These are phyloP conservation scores for Extremus antarcticus DNA, from an alignment of 495 filamentous ascomycete genomes.

Conservation along the genomic window DNA sequence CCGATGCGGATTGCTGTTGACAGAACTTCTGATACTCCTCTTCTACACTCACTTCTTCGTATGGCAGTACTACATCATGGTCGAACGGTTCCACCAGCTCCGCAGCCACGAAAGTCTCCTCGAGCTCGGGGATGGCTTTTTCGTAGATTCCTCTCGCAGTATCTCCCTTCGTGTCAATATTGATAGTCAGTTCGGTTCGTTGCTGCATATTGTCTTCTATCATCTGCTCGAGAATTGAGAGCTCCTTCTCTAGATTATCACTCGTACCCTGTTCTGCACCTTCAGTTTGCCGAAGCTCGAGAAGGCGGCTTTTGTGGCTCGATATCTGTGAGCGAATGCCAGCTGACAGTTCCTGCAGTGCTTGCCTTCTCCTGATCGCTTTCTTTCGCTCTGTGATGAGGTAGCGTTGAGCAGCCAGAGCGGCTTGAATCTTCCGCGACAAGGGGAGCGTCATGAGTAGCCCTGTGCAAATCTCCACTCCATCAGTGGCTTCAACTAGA, in stretches of 20 bases:
- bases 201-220: background rate
- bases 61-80: background rate
- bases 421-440: background rate
- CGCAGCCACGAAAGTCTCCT: conserved; percentile 1
- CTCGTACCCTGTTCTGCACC: background rate
- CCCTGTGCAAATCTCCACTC: background rate
- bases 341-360: background rate
- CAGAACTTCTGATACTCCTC: background rate
- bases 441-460: conserved; percentile 2
- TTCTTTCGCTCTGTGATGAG: background rate
- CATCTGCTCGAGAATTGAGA: background rate
- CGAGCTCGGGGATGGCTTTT: background rate
- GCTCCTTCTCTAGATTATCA: background rate
- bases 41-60: background rate
- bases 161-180: background rate
- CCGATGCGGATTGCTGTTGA: background rate
- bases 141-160: background rate
- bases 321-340: background rate
- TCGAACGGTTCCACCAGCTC: background rate
- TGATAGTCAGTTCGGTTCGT: background rate
- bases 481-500: background rate
- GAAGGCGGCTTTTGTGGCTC: background rate
- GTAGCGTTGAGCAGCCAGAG: background rate
- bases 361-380: background rate
- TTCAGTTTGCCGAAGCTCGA: too few relatives aligned